Evolutionary conservation across 1,284 basidiomycete genomes (phyloP).

Genomic region (Phellinidium pouzarii): DNA sequence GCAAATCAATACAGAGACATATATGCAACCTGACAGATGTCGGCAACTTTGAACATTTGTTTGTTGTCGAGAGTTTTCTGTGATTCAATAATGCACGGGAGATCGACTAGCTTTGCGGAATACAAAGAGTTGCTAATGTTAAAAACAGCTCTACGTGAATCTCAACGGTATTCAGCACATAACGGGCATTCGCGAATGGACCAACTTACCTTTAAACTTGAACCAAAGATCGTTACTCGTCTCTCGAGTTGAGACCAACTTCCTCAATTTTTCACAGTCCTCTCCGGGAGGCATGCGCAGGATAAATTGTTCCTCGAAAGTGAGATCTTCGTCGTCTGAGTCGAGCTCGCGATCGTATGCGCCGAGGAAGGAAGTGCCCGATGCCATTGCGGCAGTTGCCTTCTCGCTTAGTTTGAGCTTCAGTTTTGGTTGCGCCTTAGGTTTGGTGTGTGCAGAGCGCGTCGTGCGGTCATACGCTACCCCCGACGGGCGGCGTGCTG

Average conservation of each 20-base stretch:
- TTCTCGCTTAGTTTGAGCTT: conserved; percentile 81
- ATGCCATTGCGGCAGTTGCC: conserved; percentile 59
- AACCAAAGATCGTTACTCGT: conserved; percentile 88
- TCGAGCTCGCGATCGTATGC: conserved; percentile 92
- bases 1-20: conserved; percentile 11
- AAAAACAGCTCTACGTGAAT: conserved; percentile 88
- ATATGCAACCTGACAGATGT: conserved; percentile 82
- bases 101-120: conserved; percentile 90
- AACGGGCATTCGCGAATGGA: neutral
- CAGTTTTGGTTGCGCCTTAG: conserved; percentile 63
- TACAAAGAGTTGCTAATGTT: conserved; percentile 81
- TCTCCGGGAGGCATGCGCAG: conserved; percentile 84
- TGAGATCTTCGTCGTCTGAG: conserved; percentile 88
- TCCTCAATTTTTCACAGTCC: conserved; percentile 70
- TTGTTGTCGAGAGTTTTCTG: conserved; percentile 97
- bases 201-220: conserved; percentile 85
- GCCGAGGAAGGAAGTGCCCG: conserved; percentile 78
- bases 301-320: conserved; percentile 98
- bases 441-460: conserved; percentile 30
- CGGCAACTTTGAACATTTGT: conserved; percentile 97
- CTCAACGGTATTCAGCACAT: conserved; percentile 35
- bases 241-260: conserved; percentile 77
- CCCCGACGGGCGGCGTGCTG: conserved; percentile 20
- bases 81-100: conserved; percentile 91
- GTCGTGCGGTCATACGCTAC: conserved; percentile 26